Percentiles rank a stretch among this genome's conserved stretches.
phyloP scores from a whole-genome alignment of 495 filamentous ascomycete species.

The Xylaria grammica region DNA sequence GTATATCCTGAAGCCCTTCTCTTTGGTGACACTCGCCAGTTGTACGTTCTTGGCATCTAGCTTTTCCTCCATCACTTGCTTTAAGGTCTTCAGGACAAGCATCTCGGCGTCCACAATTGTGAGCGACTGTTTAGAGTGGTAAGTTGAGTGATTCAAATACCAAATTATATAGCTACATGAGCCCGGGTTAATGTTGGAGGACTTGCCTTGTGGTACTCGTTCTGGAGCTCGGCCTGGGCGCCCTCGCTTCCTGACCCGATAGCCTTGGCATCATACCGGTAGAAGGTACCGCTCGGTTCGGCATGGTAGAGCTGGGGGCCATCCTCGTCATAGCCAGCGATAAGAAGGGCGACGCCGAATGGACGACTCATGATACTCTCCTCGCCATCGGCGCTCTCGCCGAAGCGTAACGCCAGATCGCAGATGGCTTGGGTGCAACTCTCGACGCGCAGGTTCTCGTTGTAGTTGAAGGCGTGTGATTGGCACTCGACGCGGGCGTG shows the following conservation, averaged over 20 bases:
- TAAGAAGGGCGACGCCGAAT: slow-evolving; percentile 94
- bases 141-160: background rate
- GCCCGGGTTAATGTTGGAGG: background rate
- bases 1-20: slow-evolving; percentile 97
- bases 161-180: background rate
- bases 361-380: slow-evolving; percentile 97
- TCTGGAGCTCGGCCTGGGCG: slow-evolving; percentile 96
- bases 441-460: slow-evolving; percentile 91
- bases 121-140: slow-evolving; percentile 63
- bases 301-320: slow-evolving; percentile 97
- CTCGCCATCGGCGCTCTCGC: slow-evolving; percentile 96
- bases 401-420: slow-evolving; percentile 93
- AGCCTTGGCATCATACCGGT: slow-evolving; percentile 98
- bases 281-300: slow-evolving; percentile 96
- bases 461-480: slow-evolving; percentile 95
- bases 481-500: slow-evolving; percentile 97
- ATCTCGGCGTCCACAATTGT: slow-evolving; percentile 93
- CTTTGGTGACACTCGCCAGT: slow-evolving; percentile 95
- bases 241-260: slow-evolving; percentile 97
- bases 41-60: slow-evolving; percentile 98
- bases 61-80: slow-evolving; percentile 99
- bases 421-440: slow-evolving; percentile 98
- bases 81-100: slow-evolving; percentile 94
- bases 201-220: slow-evolving; percentile 88
- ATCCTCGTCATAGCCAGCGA: slow-evolving; percentile 96